Percentiles rank a stretch among this genome's conserved stretches.
phyloP scores from a whole-genome alignment of 2,329 filamentous ascomycete species.

The Calonectria pauciramosa region DNA sequence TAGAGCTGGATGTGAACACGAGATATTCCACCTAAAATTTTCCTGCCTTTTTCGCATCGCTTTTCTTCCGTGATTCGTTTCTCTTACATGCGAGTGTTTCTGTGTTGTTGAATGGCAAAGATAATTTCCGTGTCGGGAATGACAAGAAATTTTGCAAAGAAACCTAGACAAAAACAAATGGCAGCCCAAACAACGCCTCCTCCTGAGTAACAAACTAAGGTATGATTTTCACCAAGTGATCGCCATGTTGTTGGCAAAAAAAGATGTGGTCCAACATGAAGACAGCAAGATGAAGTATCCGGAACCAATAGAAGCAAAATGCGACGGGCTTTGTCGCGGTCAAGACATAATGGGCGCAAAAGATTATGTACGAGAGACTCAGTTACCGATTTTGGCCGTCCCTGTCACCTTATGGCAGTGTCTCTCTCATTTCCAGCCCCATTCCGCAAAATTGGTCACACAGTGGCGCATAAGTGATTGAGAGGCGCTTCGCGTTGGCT shows the following conservation, averaged over 20 bases:
- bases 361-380: constrained; percentile 16
- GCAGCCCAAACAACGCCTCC: constrained; percentile 13
- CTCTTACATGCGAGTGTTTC: background rate
- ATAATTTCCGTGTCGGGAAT: background rate
- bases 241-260: background rate
- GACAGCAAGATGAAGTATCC: background rate
- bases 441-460: background rate
- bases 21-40: background rate
- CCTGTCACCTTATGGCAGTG: background rate
- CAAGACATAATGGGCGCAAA: background rate
- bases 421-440: background rate
- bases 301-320: constrained; percentile 5
- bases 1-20: constrained; percentile 11
- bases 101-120: background rate
- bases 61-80: background rate
- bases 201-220: background rate
- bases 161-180: constrained; percentile 1
- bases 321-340: background rate
- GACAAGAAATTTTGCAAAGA: background rate
- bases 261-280: constrained; percentile 6
- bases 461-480: constrained; percentile 26
- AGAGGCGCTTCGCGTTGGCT: constrained; percentile 39
- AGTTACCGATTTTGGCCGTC: background rate
- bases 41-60: background rate
- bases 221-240: background rate